These are phyloP conservation scores for Fusarium redolens DNA, from an alignment of 2,329 filamentous ascomycete genomes.

Conservation along the genomic window DNA sequence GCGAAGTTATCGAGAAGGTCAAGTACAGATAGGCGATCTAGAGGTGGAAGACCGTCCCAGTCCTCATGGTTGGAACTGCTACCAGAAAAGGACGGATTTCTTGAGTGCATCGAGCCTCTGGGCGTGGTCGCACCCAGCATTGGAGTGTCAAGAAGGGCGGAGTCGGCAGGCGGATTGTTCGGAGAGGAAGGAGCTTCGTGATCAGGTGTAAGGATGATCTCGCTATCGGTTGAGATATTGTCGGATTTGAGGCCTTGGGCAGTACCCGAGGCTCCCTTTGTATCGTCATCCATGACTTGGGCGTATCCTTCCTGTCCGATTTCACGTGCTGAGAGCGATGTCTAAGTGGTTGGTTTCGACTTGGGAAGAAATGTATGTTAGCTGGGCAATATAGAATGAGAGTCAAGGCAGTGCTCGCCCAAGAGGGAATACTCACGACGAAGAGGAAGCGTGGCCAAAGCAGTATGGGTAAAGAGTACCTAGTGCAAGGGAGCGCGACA, in stretches of 20 bases:
- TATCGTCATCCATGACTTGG: slow-evolving; percentile 45
- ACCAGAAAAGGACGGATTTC: slow-evolving; percentile 83
- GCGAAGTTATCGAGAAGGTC: slow-evolving; percentile 96
- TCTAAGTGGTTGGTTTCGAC: neutral
- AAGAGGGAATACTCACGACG: slow-evolving; percentile 3
- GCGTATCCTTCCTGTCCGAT: neutral
- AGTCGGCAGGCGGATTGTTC: slow-evolving; percentile 57
- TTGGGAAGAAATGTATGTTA: neutral
- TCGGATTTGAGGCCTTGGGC: slow-evolving; percentile 39
- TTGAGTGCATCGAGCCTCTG: slow-evolving; percentile 72
- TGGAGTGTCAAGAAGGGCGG: slow-evolving; percentile 61
- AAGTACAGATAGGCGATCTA: slow-evolving; percentile 91
- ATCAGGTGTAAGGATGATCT: slow-evolving; percentile 56
- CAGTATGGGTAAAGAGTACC: neutral
- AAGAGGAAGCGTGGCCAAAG: neutral
- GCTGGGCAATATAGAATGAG: neutral
- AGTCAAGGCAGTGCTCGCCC: neutral
- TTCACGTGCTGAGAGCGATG: slow-evolving; percentile 6
- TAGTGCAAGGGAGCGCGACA: slow-evolving; percentile 14
- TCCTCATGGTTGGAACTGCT: slow-evolving; percentile 89
- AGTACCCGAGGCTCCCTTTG: slow-evolving; percentile 26
- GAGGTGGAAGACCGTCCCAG: slow-evolving; percentile 85
- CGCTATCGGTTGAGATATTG: slow-evolving; percentile 49
- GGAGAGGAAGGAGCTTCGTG: slow-evolving; percentile 52
- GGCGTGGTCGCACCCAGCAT: slow-evolving; percentile 59